Evolutionary conservation across 345 rosid species (phyloP).

Genomic region (Raphanus raphanistrum): DNA sequence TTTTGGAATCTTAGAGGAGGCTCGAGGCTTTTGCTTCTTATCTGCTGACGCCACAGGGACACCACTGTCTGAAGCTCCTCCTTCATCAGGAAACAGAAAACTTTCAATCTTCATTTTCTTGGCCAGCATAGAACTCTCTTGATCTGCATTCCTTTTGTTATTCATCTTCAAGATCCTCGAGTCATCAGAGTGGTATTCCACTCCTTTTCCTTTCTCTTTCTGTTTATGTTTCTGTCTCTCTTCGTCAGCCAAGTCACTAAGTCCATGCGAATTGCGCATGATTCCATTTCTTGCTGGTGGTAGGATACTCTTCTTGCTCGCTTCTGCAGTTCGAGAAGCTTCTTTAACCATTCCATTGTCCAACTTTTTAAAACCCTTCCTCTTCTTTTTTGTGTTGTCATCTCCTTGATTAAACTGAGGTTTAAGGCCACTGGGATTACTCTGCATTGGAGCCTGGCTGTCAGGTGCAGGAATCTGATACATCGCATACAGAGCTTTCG

Average conservation of each 20-base stretch:
- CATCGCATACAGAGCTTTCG: slow-evolving; percentile 1
- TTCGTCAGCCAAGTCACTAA: background rate
- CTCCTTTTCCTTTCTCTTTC: background rate
- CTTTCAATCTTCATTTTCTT: slow-evolving; percentile 1
- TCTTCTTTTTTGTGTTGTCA: background rate
- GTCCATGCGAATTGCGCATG: background rate
- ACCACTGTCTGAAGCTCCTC: background rate
- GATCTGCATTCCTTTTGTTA: background rate
- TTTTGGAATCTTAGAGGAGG: background rate
- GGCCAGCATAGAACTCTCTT: background rate
- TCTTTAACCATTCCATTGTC: background rate
- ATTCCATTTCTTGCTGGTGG: background rate
- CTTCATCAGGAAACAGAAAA: background rate
- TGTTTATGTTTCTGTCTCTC: background rate
- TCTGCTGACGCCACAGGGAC: background rate
- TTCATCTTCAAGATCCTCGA: background rate
- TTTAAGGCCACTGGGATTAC: background rate
- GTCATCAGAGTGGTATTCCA: background rate
- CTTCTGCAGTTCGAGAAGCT: background rate
- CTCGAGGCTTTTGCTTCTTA: background rate
- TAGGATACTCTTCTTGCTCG: background rate
- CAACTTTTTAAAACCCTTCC: background rate
- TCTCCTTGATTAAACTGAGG: background rate
- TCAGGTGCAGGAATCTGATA: background rate
- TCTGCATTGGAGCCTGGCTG: background rate